A percentile compares a stretch with the other conserved stretches of the same genome.
These are phyloP conservation scores for Ampelomyces quisqualis DNA, from an alignment of 2,329 filamentous ascomycete species.

Conservation along the genomic window DNA sequence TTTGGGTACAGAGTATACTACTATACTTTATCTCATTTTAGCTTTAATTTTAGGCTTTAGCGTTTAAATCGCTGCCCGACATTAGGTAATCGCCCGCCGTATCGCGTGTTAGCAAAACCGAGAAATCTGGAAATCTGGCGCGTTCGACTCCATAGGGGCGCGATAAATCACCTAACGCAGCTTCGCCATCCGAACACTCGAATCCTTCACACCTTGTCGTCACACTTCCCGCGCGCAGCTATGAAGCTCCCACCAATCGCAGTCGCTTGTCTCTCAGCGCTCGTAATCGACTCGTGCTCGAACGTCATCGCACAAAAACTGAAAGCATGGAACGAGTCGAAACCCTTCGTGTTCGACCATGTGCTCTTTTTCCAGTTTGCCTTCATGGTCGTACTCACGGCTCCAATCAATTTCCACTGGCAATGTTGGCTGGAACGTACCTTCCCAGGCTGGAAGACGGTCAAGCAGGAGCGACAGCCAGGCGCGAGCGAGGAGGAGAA, in stretches of 20 bases:
- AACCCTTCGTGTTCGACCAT: constrained; percentile 42
- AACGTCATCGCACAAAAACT: constrained; percentile 43
- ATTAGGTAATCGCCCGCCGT: not conserved
- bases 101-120: constrained; percentile 2
- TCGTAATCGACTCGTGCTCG: constrained; percentile 41
- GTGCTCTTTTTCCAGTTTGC: constrained; percentile 43
- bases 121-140: constrained; percentile 4
- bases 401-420: constrained; percentile 84
- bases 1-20: no score
- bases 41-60: no score
- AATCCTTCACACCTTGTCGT: not conserved
- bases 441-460: constrained; percentile 62
- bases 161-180: not conserved
- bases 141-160: no score
- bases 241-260: constrained; percentile 39
- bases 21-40: no score
- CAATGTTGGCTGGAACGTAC: constrained; percentile 73
- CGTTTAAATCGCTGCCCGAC: no score
- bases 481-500: constrained; percentile 32
- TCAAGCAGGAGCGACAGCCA: constrained; percentile 19
- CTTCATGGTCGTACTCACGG: constrained; percentile 68
- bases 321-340: constrained; percentile 38
- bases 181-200: not conserved
- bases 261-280: constrained; percentile 38
- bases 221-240: not conserved